A percentile compares a stretch with the other conserved stretches of the same genome.
Evolutionary conservation across 2,329 filamentous ascomycete species (phyloP).

Genomic region (Teratosphaeria zuluensis): DNA sequence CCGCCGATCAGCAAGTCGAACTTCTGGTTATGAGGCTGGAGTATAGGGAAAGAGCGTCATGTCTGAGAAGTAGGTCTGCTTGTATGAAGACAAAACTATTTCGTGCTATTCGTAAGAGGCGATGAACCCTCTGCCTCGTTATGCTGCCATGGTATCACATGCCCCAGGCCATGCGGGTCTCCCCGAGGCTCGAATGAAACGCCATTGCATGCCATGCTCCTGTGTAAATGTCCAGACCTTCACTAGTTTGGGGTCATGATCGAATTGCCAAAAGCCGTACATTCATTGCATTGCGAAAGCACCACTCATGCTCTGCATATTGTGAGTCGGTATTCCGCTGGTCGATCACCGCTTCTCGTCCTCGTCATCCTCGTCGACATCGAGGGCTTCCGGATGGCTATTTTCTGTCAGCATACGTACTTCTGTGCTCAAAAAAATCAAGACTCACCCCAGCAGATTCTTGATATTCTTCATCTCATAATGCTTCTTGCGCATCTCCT

Average conservation of each 20-base stretch:
- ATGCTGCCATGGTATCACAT: background rate
- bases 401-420: background rate
- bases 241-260: background rate
- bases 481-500: slow-evolving; percentile 85
- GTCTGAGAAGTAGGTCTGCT: no score
- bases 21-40: no score
- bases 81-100: background rate
- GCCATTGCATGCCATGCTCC: background rate
- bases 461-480: slow-evolving; percentile 98
- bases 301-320: no score
- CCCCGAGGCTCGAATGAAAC: background rate
- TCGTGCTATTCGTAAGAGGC: background rate
- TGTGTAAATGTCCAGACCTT: background rate
- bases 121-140: background rate
- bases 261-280: background rate
- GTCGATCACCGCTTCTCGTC: background rate
- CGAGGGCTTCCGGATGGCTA: background rate
- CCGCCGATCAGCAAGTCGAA: no score
- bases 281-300: no score
- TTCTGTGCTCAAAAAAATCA: slow-evolving; percentile 3
- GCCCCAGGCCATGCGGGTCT: background rate
- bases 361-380: background rate
- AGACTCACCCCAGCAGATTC: slow-evolving; percentile 61
- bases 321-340: background rate
- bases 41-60: no score